Conservation (phyloP, 108 stramenopile genomes). For the Cylindrotheca closterium region DNA sequence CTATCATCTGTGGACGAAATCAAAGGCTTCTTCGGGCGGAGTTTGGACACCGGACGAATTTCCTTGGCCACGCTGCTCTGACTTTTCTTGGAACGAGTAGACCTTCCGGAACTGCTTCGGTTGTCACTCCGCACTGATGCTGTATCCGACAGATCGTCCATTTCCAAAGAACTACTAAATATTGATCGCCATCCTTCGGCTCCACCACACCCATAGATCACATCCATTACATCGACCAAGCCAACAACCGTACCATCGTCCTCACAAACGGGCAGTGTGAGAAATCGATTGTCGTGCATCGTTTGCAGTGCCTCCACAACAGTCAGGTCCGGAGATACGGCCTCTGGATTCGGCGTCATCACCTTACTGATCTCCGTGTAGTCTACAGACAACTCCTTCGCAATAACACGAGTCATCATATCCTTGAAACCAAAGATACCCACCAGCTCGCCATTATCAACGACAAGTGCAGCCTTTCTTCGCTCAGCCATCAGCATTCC, state of each 20-base stretch:
- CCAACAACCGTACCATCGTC: slow-evolving; percentile 83
- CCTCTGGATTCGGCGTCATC: slow-evolving; percentile 93
- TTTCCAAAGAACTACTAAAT: slow-evolving; percentile 65
- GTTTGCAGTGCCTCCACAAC: slow-evolving; percentile 88
- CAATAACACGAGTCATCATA: slow-evolving; percentile 88
- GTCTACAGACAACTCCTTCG: slow-evolving; percentile 77
- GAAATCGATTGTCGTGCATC: slow-evolving; percentile 93
- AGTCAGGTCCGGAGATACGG: slow-evolving; percentile 82
- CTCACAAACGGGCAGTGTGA: slow-evolving; percentile 91
- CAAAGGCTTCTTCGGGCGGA: slow-evolving; percentile 72
- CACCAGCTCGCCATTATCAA: slow-evolving; percentile 73
- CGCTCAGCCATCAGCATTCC: slow-evolving; percentile 76
- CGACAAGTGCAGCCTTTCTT: slow-evolving; percentile 86
- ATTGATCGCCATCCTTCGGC: slow-evolving; percentile 84
- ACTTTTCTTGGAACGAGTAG: neutral
- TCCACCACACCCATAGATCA: slow-evolving; percentile 85
- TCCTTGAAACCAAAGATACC: slow-evolving; percentile 95
- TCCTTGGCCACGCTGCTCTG: slow-evolving; percentile 21
- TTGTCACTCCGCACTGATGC: slow-evolving; percentile 21
- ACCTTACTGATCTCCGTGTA: slow-evolving; percentile 68
- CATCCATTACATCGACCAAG: slow-evolving; percentile 94
- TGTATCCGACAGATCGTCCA: slow-evolving; percentile 59
- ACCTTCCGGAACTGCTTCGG: neutral
- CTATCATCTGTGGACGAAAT: slow-evolving; percentile 32
- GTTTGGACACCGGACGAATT: slow-evolving; percentile 47